Evolutionary conservation across 805 yeast species (phyloP).

Genomic region (Millerozyma miso): DNA sequence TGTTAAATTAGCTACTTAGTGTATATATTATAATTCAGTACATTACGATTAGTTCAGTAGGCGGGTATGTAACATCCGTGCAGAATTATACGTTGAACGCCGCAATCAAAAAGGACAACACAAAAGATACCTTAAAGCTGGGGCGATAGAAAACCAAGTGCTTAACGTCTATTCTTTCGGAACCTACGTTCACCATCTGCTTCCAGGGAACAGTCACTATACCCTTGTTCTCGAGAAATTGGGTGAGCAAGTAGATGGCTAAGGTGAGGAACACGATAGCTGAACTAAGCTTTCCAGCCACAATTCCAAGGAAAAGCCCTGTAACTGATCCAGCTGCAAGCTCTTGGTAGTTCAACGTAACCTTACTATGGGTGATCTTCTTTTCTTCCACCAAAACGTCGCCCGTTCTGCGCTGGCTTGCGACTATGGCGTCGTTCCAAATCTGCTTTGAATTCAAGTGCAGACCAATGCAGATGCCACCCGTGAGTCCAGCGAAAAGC

Average conservation of each 20-base stretch:
- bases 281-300: conserved; percentile 58
- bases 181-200: conserved; percentile 28
- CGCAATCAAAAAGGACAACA: conserved; percentile 52
- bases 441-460: conserved; percentile 2
- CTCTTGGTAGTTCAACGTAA: conserved; percentile 53
- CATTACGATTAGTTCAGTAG: neutral
- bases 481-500: conserved; percentile 3
- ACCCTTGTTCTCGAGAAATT: conserved; percentile 55
- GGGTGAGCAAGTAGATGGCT: conserved; percentile 40
- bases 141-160: conserved; percentile 55
- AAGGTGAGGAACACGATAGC: conserved; percentile 48
- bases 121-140: conserved; percentile 56
- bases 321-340: conserved; percentile 60
- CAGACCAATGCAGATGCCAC: conserved; percentile 3
- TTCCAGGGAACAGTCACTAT: conserved; percentile 47
- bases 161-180: conserved; percentile 40
- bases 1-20: neutral
- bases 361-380: neutral
- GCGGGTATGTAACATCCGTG: neutral
- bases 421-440: conserved; percentile 3
- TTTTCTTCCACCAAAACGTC: neutral
- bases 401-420: neutral
- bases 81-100: conserved; percentile 43
- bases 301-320: conserved; percentile 55
- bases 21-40: neutral